Percentiles rank a stretch among this genome's conserved stretches.
Evolutionary conservation across 306 rosid genomes (phyloP).

Genomic region (Cicer judaicum): DNA sequence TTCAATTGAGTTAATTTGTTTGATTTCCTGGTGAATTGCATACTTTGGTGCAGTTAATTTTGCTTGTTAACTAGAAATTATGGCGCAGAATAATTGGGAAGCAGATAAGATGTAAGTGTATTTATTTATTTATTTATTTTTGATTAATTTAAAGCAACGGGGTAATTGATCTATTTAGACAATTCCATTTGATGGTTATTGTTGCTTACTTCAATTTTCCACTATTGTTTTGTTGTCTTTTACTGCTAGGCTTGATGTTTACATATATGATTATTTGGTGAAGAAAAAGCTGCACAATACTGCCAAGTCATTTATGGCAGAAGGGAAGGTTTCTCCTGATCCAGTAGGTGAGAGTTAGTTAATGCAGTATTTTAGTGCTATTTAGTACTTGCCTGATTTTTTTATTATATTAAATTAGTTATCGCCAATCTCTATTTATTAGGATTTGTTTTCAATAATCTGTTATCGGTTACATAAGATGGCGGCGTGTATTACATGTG

Average conservation of each 20-base stretch:
- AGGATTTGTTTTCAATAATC: slow-evolving; percentile 35
- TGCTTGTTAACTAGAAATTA: slow-evolving; percentile 44
- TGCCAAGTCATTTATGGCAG: slow-evolving; percentile 93
- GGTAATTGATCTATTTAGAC: slow-evolving; percentile 11
- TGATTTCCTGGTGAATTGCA: slow-evolving; percentile 33
- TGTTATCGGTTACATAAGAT: slow-evolving; percentile 12
- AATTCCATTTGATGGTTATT: background rate
- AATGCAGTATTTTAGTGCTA: slow-evolving; percentile 3
- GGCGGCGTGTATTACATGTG: slow-evolving; percentile 9
- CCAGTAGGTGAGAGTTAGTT: slow-evolving; percentile 78
- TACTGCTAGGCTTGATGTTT: slow-evolving; percentile 88
- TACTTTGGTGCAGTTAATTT: slow-evolving; percentile 47
- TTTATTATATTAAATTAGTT: slow-evolving; percentile 22
- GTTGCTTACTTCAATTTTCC: background rate
- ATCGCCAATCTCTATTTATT: background rate
- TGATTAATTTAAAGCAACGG: slow-evolving; percentile 15
- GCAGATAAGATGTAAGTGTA: slow-evolving; percentile 87
- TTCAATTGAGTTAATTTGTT: slow-evolving; percentile 10
- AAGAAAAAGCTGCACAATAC: slow-evolving; percentile 90
- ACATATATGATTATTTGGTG: slow-evolving; percentile 88
- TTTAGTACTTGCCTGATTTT: background rate
- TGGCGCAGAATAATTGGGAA: slow-evolving; percentile 98
- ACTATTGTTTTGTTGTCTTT: slow-evolving; percentile 1
- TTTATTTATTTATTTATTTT: background rate
- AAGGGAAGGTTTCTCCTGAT: slow-evolving; percentile 95